Percentiles rank a stretch among this genome's conserved stretches.
Conservation (phyloP, 148 eudicot species). For the Rhododendron ovatum region DNA sequence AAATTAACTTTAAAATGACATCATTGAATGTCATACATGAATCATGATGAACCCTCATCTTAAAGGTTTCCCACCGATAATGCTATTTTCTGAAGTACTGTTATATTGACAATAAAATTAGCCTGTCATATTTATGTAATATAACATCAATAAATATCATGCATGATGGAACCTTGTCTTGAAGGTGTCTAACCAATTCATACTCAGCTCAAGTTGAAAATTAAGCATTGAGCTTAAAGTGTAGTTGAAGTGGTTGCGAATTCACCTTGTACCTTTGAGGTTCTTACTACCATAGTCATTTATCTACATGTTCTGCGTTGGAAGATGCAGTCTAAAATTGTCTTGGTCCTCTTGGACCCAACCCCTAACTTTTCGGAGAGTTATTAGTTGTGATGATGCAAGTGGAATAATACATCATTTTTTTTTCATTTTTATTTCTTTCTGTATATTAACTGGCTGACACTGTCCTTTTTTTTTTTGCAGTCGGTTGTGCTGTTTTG, state of each 20-base stretch:
- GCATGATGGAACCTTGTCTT: conserved; percentile 3
- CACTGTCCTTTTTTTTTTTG: conserved; percentile 35
- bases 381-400: neutral
- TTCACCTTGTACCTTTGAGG: neutral
- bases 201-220: neutral
- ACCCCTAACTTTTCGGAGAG: neutral
- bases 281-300: neutral
- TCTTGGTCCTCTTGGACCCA: neutral
- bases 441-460: neutral
- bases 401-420: too few species aligned
- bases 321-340: neutral
- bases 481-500: conserved; percentile 99
- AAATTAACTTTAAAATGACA: neutral
- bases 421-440: neutral
- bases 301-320: neutral
- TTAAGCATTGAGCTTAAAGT: neutral
- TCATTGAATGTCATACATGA: neutral
- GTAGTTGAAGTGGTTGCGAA: neutral
- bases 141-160: neutral
- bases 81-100: neutral
- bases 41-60: neutral
- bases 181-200: neutral
- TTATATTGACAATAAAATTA: neutral
- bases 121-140: neutral
- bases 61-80: neutral